Conservation (phyloP, 2,329 filamentous ascomycete genomes). For the Cladosporium sp. region DNA sequence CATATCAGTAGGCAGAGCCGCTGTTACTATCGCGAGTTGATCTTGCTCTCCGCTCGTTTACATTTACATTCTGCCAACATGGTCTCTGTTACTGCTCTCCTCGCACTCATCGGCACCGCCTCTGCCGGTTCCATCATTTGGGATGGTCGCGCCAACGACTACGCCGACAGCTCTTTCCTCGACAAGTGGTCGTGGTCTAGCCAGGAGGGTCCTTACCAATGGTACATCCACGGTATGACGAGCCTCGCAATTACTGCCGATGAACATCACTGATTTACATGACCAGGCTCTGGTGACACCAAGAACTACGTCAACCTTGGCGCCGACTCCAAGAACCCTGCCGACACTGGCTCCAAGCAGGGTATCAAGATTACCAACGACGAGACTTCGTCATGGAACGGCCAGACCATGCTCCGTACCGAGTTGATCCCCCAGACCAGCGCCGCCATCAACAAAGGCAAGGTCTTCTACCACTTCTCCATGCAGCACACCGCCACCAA, state of each 20-base stretch:
- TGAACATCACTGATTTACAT: not conserved
- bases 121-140: conserved; percentile 54
- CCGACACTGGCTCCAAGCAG: conserved; percentile 60
- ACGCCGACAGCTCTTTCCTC: conserved; percentile 56
- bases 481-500: conserved; percentile 61
- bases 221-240: conserved; percentile 66
- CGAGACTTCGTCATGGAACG: conserved; percentile 68
- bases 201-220: conserved; percentile 70
- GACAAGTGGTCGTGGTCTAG: conserved; percentile 61
- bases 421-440: conserved; percentile 72
- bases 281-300: conserved; percentile 47
- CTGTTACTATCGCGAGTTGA: conserved; percentile 22
- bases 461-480: conserved; percentile 71
- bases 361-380: conserved; percentile 69
- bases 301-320: conserved; percentile 64
- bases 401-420: conserved; percentile 69
- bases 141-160: conserved; percentile 67
- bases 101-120: conserved; percentile 33
- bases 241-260: too few relatives aligned
- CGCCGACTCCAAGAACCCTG: conserved; percentile 63
- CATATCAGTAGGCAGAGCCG: conserved; percentile 17
- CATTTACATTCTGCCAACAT: conserved; percentile 18
- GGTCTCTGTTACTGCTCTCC: conserved; percentile 24
- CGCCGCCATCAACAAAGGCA: conserved; percentile 64
- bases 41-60: conserved; percentile 24